These are phyloP conservation scores for Metarhizium robertsii DNA, from an alignment of 2,329 filamentous ascomycete species.

Conservation along the genomic window DNA sequence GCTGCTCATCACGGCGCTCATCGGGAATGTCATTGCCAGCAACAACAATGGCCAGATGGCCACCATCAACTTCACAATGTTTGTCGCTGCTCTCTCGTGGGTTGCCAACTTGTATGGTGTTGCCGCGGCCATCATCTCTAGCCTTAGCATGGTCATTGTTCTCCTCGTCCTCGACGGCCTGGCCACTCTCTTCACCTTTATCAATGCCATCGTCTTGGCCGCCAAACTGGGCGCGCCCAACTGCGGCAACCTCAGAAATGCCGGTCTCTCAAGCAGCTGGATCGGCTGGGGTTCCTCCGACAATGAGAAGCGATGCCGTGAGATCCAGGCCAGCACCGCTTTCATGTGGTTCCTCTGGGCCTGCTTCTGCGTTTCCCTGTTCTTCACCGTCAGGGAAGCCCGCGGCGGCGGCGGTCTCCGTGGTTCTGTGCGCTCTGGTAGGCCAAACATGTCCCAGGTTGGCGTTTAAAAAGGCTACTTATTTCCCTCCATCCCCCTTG, in stretches of 20 bases:
- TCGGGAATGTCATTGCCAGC: slow-evolving; percentile 48
- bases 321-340: slow-evolving; percentile 63
- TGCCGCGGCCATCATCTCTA: slow-evolving; percentile 42
- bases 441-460: slow-evolving; percentile 49
- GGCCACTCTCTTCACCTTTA: slow-evolving; percentile 60
- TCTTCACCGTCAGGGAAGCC: slow-evolving; percentile 45
- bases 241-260: slow-evolving; percentile 45
- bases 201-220: slow-evolving; percentile 60
- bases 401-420: slow-evolving; percentile 34
- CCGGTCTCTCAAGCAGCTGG: slow-evolving; percentile 32
- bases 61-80: slow-evolving; percentile 59
- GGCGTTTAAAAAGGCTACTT: slow-evolving; percentile 27
- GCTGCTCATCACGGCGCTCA: slow-evolving; percentile 43
- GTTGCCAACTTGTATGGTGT: slow-evolving; percentile 55
- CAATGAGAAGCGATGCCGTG: slow-evolving; percentile 57
- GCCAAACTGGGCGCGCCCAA: slow-evolving; percentile 60
- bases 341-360: slow-evolving; percentile 75
- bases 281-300: slow-evolving; percentile 54
- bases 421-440: slow-evolving; percentile 30
- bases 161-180: slow-evolving; percentile 47
- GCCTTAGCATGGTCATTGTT: slow-evolving; percentile 41
- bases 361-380: slow-evolving; percentile 46
- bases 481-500: not conserved
- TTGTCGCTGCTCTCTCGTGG: slow-evolving; percentile 58
- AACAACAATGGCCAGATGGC: slow-evolving; percentile 35